phyloP scores from a whole-genome alignment of 2,329 filamentous ascomycete genomes.

The Trichoderma guizhouense region DNA sequence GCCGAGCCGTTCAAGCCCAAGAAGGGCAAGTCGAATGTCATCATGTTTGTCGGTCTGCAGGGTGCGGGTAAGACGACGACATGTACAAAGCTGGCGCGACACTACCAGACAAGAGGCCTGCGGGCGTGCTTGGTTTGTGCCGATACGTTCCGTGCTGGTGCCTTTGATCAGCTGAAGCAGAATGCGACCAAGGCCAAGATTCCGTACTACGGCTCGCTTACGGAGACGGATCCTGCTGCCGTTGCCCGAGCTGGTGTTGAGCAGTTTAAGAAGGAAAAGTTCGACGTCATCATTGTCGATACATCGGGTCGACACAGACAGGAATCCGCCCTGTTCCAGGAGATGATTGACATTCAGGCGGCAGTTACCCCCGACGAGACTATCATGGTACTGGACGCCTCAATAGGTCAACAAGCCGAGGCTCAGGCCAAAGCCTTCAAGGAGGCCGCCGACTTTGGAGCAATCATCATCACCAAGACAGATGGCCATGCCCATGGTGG shows the following conservation, averaged over 20 bases:
- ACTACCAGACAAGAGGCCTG: constrained; percentile 93
- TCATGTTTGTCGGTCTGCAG: constrained; percentile 99
- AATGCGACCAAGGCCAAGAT: constrained; percentile 99
- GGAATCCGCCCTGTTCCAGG: constrained; percentile 90
- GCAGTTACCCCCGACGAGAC: constrained; percentile 93
- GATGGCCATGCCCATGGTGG: constrained; percentile 94
- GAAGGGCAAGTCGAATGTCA: constrained; percentile 93
- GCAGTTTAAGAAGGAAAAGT: constrained; percentile 98
- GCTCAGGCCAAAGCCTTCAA: constrained; percentile 96
- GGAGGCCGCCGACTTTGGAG: constrained; percentile 91
- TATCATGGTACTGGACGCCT: constrained; percentile 95
- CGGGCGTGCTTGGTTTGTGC: constrained; percentile 92
- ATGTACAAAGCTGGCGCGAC: constrained; percentile 92
- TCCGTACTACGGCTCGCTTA: constrained; percentile 94
- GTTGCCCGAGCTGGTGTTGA: constrained; percentile 95
- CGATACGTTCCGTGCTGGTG: constrained; percentile 96
- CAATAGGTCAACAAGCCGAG: constrained; percentile 94
- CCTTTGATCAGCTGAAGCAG: constrained; percentile 97
- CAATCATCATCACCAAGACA: constrained; percentile 98
- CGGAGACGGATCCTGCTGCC: constrained; percentile 90
- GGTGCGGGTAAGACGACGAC: constrained; percentile 98
- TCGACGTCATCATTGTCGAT: constrained; percentile 98
- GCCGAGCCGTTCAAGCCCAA: constrained; percentile 94
- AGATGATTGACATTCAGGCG: constrained; percentile 94
- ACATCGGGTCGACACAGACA: constrained; percentile 94